phyloP scores from a whole-genome alignment of 2,329 filamentous ascomycete genomes.

The Chalaropsis thielavioides region DNA sequence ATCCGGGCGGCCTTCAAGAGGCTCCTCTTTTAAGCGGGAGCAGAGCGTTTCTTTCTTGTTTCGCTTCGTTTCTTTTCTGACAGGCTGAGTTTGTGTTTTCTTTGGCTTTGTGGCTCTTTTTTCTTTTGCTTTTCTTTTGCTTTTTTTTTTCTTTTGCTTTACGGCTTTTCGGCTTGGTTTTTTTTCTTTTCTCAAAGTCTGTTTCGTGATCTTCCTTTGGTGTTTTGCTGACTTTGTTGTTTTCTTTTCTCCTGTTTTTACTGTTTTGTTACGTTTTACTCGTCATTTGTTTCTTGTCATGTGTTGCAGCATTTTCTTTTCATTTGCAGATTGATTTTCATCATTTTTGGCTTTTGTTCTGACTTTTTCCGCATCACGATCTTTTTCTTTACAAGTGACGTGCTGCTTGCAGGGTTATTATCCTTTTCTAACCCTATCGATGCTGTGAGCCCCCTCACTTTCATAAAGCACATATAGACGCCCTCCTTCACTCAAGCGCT shows the following conservation, averaged over 20 bases:
- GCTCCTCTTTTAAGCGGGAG: conserved; percentile 12
- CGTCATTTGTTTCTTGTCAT: background rate
- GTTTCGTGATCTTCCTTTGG: background rate
- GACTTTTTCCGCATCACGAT: background rate
- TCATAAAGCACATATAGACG: too few relatives aligned
- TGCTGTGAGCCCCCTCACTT: background rate
- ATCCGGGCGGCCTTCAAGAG: conserved; percentile 17
- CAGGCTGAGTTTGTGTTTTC: background rate
- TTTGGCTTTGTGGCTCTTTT: background rate
- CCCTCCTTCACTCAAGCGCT: too few relatives aligned
- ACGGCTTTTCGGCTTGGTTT: background rate
- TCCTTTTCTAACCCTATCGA: background rate
- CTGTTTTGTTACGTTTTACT: background rate
- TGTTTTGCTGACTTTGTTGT: background rate
- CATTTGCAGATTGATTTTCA: conserved; percentile 3
- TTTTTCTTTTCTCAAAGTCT: background rate
- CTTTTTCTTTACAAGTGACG: background rate
- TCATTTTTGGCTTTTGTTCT: background rate
- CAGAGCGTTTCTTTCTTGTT: background rate
- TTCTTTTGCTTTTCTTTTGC: background rate
- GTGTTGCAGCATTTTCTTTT: background rate
- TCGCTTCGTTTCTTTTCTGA: background rate
- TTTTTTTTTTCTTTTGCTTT: background rate
- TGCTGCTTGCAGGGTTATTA: background rate
- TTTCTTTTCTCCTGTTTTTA: background rate